phyloP scores from a whole-genome alignment of 257 asterid genomes.

The Przewalskia tangutica region DNA sequence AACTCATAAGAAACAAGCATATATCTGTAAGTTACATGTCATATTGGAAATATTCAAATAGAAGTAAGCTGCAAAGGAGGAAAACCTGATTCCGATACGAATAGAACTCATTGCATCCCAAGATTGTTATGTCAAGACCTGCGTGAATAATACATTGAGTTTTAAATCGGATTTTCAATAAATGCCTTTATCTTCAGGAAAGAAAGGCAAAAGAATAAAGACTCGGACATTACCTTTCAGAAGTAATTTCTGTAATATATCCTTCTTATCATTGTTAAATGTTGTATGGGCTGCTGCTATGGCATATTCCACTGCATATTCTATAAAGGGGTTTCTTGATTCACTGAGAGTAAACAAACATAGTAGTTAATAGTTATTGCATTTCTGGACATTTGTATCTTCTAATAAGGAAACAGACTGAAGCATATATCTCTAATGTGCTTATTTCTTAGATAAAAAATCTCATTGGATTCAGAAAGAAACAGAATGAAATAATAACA shows the following conservation, averaged over 20 bases:
- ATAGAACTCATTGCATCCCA: slow-evolving; percentile 91
- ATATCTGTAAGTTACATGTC: neutral
- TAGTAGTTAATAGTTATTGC: slow-evolving; percentile 2
- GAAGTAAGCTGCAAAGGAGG: neutral
- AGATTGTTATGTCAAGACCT: slow-evolving; percentile 86
- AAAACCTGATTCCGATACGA: slow-evolving; percentile 85
- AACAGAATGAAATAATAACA: neutral
- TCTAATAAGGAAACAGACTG: neutral
- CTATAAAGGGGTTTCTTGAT: slow-evolving; percentile 85
- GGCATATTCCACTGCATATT: slow-evolving; percentile 76
- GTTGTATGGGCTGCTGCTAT: slow-evolving; percentile 73
- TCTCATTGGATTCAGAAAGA: neutral
- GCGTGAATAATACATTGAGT: slow-evolving; percentile 38
- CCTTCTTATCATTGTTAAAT: slow-evolving; percentile 47
- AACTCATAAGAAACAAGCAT: neutral
- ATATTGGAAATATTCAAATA: neutral
- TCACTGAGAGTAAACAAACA: slow-evolving; percentile 49
- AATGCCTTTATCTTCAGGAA: neutral
- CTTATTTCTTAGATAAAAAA: neutral
- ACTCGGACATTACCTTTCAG: slow-evolving; percentile 55
- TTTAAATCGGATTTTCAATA: neutral
- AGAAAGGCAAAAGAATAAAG: slow-evolving; percentile 11
- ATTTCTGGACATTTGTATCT: neutral
- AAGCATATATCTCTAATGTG: neutral
- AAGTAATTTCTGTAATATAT: slow-evolving; percentile 57